A percentile compares a stretch with the other conserved stretches of the same genome.
Conservation (phyloP, 345 rosid species). For the Luvunga scandens region DNA sequence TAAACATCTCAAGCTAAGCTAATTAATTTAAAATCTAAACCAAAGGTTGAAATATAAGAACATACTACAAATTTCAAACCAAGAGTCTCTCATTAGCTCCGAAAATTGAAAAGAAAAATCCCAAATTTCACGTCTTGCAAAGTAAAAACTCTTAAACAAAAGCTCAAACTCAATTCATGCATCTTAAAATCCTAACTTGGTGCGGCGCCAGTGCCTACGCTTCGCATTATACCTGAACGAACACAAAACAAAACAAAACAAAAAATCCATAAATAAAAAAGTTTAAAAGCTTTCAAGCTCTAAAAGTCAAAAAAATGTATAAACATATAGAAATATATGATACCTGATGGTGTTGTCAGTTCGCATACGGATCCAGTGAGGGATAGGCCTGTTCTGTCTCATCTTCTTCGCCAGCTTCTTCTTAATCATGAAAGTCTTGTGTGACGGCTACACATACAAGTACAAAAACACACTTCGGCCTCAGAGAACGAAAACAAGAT, state of each 20-base stretch:
- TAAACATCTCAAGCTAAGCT: neutral
- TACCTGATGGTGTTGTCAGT: conserved; percentile 73
- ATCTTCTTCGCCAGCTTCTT: conserved; percentile 73
- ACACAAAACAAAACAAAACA: neutral
- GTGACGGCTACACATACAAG: conserved; percentile 32
- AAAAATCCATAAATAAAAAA: neutral
- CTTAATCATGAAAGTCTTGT: conserved; percentile 46
- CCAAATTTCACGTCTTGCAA: conserved; percentile 6
- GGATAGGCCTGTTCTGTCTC: conserved; percentile 78
- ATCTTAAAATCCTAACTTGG: conserved; percentile 54
- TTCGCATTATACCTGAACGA: conserved; percentile 60
- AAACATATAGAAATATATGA: neutral
- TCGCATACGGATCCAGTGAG: conserved; percentile 70
- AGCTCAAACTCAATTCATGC: conserved; percentile 9
- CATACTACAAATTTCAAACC: neutral
- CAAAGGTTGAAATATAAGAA: neutral
- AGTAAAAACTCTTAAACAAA: neutral
- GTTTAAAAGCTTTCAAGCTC: neutral
- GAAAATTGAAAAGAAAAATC: neutral
- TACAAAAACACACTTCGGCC: neutral
- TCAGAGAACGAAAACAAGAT: no score
- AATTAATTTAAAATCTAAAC: neutral
- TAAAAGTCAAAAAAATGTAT: neutral
- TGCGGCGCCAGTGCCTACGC: conserved; percentile 79
- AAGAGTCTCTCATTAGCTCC: neutral